Percentiles rank a stretch among this genome's conserved stretches.
phyloP scores from a whole-genome alignment of 108 stramenopile genomes.

The Skeletonema costatum region DNA sequence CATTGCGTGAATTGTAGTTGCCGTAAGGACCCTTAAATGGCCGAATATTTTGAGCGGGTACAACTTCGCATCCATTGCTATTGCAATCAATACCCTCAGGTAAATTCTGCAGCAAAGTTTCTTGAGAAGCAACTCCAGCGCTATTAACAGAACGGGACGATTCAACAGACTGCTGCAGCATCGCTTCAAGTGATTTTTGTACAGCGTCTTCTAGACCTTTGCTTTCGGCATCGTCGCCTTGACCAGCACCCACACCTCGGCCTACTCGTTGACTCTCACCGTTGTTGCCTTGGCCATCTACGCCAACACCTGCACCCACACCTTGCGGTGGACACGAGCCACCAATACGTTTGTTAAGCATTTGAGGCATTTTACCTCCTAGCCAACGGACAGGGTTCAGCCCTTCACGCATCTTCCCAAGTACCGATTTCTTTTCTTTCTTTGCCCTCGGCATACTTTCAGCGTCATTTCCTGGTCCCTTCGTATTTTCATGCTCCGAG shows the following conservation, averaged over 20 bases:
- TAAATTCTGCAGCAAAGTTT: conserved; percentile 41
- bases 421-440: conserved; percentile 1
- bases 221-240: conserved; percentile 6
- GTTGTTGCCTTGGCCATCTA: no score
- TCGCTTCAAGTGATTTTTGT: conserved; percentile 62
- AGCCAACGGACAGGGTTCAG: not conserved
- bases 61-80: conserved; percentile 64
- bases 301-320: no score
- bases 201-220: conserved; percentile 47
- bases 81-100: conserved; percentile 69
- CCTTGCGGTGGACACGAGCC: not conserved
- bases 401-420: not conserved
- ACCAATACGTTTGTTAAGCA: not conserved
- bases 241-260: not conserved
- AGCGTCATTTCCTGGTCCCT: not conserved
- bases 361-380: not conserved
- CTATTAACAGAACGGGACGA: conserved; percentile 49
- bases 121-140: conserved; percentile 54
- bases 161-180: conserved; percentile 58
- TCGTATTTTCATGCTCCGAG: no score
- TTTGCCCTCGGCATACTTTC: not conserved
- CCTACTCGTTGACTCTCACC: not conserved
- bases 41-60: conserved; percentile 66
- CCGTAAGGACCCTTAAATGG: conserved; percentile 59
- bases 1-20: conserved; percentile 54